Percentiles rank a stretch among this genome's conserved stretches.
Conservation (phyloP, 2,329 filamentous ascomycete genomes). For the Hymenoscyphus albidus region DNA sequence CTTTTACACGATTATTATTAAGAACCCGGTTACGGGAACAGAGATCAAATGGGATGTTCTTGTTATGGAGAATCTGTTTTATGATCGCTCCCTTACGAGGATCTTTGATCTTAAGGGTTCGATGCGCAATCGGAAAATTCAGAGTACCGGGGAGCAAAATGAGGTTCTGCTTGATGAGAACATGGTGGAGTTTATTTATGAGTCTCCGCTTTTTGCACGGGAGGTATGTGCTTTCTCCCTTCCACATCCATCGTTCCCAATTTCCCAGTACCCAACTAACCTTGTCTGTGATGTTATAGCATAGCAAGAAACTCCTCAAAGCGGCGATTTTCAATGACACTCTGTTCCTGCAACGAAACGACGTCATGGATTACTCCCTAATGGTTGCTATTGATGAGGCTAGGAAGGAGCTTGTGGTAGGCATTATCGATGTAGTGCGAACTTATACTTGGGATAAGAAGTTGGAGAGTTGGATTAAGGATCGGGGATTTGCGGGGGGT, state of each 20-base stretch:
- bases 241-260: no score
- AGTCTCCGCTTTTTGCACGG: conserved; percentile 88
- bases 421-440: conserved; percentile 96
- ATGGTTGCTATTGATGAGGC: conserved; percentile 97
- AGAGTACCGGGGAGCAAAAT: conserved; percentile 91
- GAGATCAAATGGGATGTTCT: conserved; percentile 94
- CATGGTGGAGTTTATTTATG: conserved; percentile 98
- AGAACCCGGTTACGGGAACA: conserved; percentile 84
- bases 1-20: conserved; percentile 96
- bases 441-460: conserved; percentile 99
- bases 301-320: conserved; percentile 88
- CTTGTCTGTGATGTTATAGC: conserved; percentile 36
- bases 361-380: conserved; percentile 98
- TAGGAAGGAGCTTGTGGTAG: conserved; percentile 87
- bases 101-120: conserved; percentile 96
- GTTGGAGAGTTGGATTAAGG: conserved; percentile 99
- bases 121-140: conserved; percentile 97
- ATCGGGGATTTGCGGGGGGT: conserved; percentile 76
- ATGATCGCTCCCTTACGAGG: conserved; percentile 83
- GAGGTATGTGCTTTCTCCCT: conserved; percentile 44
- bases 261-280: no score
- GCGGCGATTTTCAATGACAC: conserved; percentile 98
- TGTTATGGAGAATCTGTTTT: conserved; percentile 97
- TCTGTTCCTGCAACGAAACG: conserved; percentile 86
- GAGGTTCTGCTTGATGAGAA: conserved; percentile 97